Evolutionary conservation across 2,329 filamentous ascomycete species (phyloP).

Genomic region (Biscogniauxia sp.): DNA sequence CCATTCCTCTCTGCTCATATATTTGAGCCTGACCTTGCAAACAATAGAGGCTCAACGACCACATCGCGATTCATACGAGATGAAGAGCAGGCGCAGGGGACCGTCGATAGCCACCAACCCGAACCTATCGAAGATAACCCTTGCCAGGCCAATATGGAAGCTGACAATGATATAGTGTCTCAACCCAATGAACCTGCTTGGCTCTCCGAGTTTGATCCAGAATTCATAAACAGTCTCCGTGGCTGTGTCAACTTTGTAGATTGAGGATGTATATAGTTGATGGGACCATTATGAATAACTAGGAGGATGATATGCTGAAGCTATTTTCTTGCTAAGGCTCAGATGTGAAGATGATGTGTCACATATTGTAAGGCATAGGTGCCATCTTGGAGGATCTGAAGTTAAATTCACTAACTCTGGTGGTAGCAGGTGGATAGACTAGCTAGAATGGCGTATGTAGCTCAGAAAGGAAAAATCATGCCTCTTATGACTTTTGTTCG

Average conservation of each 20-base stretch:
- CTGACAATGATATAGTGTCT: background rate
- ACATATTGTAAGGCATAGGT: background rate
- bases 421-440: background rate
- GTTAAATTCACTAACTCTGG: background rate
- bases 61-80: background rate
- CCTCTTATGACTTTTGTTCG: background rate
- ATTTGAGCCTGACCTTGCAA: background rate
- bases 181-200: slow-evolving; percentile 22
- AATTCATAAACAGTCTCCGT: slow-evolving; percentile 28
- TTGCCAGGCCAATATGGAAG: background rate
- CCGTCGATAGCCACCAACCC: background rate
- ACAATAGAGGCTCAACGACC: background rate
- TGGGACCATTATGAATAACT: background rate
- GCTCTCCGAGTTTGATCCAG: slow-evolving; percentile 28
- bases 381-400: background rate
- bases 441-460: background rate
- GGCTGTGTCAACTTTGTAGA: slow-evolving; percentile 30
- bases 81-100: background rate
- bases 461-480: background rate
- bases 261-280: background rate
- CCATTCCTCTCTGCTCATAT: background rate
- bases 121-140: background rate
- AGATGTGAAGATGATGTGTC: background rate
- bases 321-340: background rate
- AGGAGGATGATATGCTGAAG: background rate